Evolutionary conservation across 352 stramenopile genomes (phyloP).

Genomic region (Phytopythium vexans): DNA sequence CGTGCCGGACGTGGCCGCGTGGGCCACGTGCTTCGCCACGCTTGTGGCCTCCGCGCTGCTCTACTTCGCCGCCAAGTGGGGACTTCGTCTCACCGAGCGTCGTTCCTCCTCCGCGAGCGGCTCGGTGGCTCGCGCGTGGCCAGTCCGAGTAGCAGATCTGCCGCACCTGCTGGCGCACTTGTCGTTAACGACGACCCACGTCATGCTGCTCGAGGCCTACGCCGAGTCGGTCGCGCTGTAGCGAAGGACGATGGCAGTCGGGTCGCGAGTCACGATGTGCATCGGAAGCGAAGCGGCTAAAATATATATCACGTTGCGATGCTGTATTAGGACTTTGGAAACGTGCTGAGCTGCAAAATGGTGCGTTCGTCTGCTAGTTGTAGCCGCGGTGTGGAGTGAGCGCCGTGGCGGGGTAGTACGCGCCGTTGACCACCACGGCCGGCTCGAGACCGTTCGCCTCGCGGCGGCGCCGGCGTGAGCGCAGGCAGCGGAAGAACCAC

Average conservation of each 20-base stretch:
- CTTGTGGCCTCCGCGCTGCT: conserved; percentile 9
- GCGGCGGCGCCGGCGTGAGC: conserved; percentile 18
- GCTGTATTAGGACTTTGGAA: background rate
- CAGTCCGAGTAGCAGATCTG: conserved; percentile 2
- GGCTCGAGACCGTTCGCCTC: conserved; percentile 23
- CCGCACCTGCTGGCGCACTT: conserved; percentile 11
- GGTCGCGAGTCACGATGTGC: no score
- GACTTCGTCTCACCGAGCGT: background rate
- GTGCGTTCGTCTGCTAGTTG: background rate
- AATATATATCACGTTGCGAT: background rate
- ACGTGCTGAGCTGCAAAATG: background rate
- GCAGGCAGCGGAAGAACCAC: conserved; percentile 24
- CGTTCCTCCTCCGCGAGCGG: background rate
- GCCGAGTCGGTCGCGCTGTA: background rate
- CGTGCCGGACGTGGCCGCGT: conserved; percentile 5
- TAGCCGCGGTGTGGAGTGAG: conserved; percentile 28
- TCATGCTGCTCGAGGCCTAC: conserved; percentile 13
- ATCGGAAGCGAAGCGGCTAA: no score
- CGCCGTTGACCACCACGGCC: conserved; percentile 24
- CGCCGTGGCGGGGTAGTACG: conserved; percentile 26
- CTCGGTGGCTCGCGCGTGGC: background rate
- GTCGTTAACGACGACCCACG: conserved; percentile 13
- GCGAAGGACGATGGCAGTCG: background rate
- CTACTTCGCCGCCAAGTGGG: conserved; percentile 13
- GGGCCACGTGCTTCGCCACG: conserved; percentile 2